phyloP scores from a whole-genome alignment of 2,329 filamentous ascomycete genomes.

The Pseudopyricularia cyperi region DNA sequence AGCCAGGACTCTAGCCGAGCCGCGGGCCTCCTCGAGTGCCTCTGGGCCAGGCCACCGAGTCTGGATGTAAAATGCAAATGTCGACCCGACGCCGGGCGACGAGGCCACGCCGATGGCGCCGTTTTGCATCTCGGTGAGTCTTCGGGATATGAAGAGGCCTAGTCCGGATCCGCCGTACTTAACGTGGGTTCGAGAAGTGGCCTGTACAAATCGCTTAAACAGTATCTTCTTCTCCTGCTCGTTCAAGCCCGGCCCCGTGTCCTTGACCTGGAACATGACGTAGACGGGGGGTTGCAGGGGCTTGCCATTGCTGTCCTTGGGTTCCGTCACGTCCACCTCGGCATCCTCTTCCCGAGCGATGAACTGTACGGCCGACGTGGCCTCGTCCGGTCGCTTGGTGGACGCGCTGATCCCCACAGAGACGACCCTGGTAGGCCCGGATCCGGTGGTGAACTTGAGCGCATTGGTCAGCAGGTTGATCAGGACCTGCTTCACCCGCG shows the following conservation, averaged over 20 bases:
- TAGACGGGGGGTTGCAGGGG: constrained; percentile 36
- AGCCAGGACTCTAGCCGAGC: neutral
- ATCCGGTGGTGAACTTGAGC: constrained; percentile 61
- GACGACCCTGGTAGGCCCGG: constrained; percentile 43
- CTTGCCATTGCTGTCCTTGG: neutral
- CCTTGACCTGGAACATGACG: constrained; percentile 60
- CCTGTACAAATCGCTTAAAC: constrained; percentile 70
- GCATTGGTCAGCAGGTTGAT: constrained; percentile 74
- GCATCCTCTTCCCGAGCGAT: constrained; percentile 31
- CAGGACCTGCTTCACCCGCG: constrained; percentile 62
- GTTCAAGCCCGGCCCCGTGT: constrained; percentile 63
- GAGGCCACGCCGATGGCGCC: constrained; percentile 66
- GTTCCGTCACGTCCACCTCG: neutral
- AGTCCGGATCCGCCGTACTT: constrained; percentile 70
- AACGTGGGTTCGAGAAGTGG: constrained; percentile 61
- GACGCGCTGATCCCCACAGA: constrained; percentile 33
- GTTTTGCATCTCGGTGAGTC: constrained; percentile 69
- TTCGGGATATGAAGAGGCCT: constrained; percentile 65
- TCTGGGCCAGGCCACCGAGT: constrained; percentile 29
- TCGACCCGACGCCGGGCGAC: constrained; percentile 56
- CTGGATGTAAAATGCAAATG: constrained; percentile 64
- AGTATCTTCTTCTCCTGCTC: constrained; percentile 59
- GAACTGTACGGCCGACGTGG: constrained; percentile 40
- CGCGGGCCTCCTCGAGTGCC: neutral
- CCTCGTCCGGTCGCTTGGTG: constrained; percentile 22